These are phyloP conservation scores for Cystobasidium pallidum DNA, from an alignment of 1,284 basidiomycete genomes.

Conservation along the genomic window DNA sequence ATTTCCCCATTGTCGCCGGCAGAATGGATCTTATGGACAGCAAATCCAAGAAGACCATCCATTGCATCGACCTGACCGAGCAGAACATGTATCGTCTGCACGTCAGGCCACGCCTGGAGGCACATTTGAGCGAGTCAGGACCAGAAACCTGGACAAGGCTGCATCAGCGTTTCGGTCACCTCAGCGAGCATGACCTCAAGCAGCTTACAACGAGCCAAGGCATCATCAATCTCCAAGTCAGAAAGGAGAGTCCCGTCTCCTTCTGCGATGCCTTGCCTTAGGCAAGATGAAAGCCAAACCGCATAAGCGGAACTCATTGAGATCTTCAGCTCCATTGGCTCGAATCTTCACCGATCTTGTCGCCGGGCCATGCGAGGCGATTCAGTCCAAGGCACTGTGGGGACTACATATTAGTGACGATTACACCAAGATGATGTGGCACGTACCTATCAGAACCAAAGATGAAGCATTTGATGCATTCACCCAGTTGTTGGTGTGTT, in stretches of 20 bases:
- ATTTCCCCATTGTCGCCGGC: too few relatives aligned
- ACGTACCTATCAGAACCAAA: not conserved
- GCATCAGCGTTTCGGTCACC: too few relatives aligned
- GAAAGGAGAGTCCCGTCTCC: not conserved
- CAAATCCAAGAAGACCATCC: too few relatives aligned
- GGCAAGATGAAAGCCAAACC: constrained; percentile 15
- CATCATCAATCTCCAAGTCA: not conserved
- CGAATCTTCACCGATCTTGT: constrained; percentile 5
- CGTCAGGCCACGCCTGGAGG: too few relatives aligned
- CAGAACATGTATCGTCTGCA: too few relatives aligned
- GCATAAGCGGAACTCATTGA: not conserved
- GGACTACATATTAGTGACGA: constrained; percentile 11
- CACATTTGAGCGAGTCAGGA: too few relatives aligned
- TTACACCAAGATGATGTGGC: constrained; percentile 11
- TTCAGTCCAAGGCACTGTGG: constrained; percentile 5
- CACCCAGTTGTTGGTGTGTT: constrained; percentile 1
- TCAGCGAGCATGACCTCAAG: too few relatives aligned
- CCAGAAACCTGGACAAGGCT: too few relatives aligned
- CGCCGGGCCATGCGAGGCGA: not conserved
- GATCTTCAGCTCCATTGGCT: constrained; percentile 10
- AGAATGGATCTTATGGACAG: too few relatives aligned
- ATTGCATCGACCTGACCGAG: too few relatives aligned
- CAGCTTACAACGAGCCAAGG: too few relatives aligned
- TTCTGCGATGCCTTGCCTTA: constrained; percentile 1
- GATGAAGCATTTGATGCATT: constrained; percentile 5